Evolutionary conservation across 306 rosid species (phyloP).

Genomic region (Fagus sylvatica): DNA sequence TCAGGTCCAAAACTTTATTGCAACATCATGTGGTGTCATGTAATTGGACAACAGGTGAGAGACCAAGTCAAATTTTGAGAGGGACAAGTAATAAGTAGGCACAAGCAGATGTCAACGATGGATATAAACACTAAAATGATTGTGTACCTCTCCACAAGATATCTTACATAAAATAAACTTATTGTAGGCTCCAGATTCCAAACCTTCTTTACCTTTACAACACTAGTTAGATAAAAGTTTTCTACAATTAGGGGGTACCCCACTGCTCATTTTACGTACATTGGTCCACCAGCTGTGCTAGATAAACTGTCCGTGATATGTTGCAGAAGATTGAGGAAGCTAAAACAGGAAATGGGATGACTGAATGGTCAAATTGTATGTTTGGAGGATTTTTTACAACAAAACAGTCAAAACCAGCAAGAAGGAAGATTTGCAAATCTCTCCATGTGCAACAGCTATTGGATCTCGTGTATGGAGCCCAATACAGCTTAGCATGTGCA

Average conservation of each 20-base stretch:
- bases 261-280: not conserved
- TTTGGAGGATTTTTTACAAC: not conserved
- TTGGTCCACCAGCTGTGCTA: not conserved
- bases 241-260: not conserved
- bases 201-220: not conserved
- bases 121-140: not conserved
- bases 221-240: no score
- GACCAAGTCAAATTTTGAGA: not conserved
- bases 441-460: not conserved
- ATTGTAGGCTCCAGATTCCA: not conserved
- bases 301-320: not conserved
- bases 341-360: not conserved
- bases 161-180: no score
- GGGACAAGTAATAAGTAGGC: not conserved
- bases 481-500: not conserved
- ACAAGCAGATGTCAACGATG: not conserved
- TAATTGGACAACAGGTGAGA: slow-evolving; percentile 7
- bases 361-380: slow-evolving; percentile 24
- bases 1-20: slow-evolving; percentile 8
- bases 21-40: slow-evolving; percentile 28
- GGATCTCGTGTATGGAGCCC: not conserved
- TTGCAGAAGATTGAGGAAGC: slow-evolving; percentile 21
- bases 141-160: not conserved
- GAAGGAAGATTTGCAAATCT: slow-evolving; percentile 13
- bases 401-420: not conserved